These are phyloP conservation scores for Aegilops tauschii DNA, from an alignment of 176 grass and related monocot species.

Conservation along the genomic window DNA sequence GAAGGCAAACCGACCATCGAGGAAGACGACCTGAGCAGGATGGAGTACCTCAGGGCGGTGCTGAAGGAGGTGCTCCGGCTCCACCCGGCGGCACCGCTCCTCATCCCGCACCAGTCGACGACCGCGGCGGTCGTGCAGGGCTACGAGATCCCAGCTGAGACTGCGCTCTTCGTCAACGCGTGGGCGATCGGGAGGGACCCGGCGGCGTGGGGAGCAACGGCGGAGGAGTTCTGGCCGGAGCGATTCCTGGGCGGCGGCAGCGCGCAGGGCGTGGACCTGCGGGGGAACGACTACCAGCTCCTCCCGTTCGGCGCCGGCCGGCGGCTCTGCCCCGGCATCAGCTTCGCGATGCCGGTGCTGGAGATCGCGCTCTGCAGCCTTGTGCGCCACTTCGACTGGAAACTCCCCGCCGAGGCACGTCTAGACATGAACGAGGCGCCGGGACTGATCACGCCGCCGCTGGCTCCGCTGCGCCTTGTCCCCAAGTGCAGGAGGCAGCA, in stretches of 20 bases:
- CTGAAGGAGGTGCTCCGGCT: conserved; percentile 66
- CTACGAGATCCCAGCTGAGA: conserved; percentile 47
- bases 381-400: conserved; percentile 54
- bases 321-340: conserved; percentile 66
- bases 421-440: conserved; percentile 61
- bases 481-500: conserved; percentile 5
- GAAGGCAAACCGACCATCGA: conserved; percentile 6
- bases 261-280: conserved; percentile 11
- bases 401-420: conserved; percentile 29
- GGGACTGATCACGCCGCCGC: conserved; percentile 41
- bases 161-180: conserved; percentile 48
- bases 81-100: conserved; percentile 59
- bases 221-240: conserved; percentile 68
- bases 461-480: conserved; percentile 44
- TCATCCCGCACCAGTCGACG: conserved; percentile 48
- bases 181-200: conserved; percentile 77
- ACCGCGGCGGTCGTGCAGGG: conserved; percentile 25
- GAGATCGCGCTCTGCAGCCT: conserved; percentile 56
- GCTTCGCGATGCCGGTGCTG: conserved; percentile 41
- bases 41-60: conserved; percentile 50
- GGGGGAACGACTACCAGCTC: conserved; percentile 54
- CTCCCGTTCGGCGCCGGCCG: conserved; percentile 63
- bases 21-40: conserved; percentile 35
- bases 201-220: conserved; percentile 32
- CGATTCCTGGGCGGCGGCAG: conserved; percentile 31